A percentile compares a stretch with the other conserved stretches of the same genome.
Conservation (phyloP, 2,329 filamentous ascomycete species). For the Colletotrichum phormii region DNA sequence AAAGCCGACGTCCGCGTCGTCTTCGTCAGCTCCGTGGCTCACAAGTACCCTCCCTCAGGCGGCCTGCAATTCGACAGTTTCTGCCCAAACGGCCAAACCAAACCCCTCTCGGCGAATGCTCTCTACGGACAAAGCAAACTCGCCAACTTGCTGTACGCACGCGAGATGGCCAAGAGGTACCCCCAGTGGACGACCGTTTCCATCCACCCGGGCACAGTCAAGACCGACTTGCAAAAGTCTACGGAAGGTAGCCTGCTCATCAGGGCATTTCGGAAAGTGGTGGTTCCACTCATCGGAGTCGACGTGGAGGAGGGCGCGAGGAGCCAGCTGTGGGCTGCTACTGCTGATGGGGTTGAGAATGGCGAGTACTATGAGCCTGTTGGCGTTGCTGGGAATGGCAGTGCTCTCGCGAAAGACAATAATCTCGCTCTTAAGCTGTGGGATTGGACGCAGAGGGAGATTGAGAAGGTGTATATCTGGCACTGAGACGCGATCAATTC, state of each 20-base stretch:
- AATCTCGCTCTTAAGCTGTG: slow-evolving; percentile 45
- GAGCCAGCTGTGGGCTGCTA: slow-evolving; percentile 47
- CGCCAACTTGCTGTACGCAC: slow-evolving; percentile 59
- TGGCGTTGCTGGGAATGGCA: slow-evolving; percentile 40
- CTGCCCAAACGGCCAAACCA: slow-evolving; percentile 47
- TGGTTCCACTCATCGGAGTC: neutral
- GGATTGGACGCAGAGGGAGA: slow-evolving; percentile 45
- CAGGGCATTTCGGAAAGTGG: too few relatives aligned
- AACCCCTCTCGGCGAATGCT: too few relatives aligned
- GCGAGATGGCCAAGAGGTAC: slow-evolving; percentile 56
- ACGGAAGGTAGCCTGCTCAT: neutral
- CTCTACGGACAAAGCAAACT: slow-evolving; percentile 62
- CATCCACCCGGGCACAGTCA: slow-evolving; percentile 59
- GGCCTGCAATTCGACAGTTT: slow-evolving; percentile 44
- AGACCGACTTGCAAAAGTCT: slow-evolving; percentile 35
- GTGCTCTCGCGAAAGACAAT: slow-evolving; percentile 39
- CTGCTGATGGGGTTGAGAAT: slow-evolving; percentile 38
- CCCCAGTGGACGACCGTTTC: slow-evolving; percentile 56
- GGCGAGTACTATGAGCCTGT: slow-evolving; percentile 49
- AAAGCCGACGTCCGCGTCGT: slow-evolving; percentile 41
- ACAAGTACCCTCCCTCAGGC: slow-evolving; percentile 32
- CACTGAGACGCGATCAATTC: too few relatives aligned
- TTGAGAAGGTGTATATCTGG: too few relatives aligned
- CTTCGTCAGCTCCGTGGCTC: slow-evolving; percentile 41
- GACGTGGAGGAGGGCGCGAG: slow-evolving; percentile 42